phyloP scores from a whole-genome alignment of 768 basidiomycete genomes.

The Russula olivacea region DNA sequence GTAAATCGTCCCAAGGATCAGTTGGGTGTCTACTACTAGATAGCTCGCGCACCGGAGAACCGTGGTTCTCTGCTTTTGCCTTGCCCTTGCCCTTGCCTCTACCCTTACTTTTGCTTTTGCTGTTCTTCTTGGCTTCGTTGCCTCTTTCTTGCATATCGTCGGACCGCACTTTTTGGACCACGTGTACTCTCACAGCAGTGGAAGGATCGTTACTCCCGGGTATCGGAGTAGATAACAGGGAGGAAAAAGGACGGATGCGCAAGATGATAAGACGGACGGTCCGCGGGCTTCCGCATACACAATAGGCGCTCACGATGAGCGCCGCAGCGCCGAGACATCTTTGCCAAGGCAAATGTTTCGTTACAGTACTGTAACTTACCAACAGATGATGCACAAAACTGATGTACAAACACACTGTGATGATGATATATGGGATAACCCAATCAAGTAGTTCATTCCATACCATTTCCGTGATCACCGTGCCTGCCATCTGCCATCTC shows the following conservation, averaged over 20 bases:
- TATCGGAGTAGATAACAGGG: neutral
- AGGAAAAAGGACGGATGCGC: neutral
- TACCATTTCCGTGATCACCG: no score
- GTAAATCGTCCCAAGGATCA: constrained; percentile 2
- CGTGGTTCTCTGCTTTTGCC: constrained; percentile 1
- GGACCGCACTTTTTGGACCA: neutral
- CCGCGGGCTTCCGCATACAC: no score
- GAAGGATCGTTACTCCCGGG: neutral
- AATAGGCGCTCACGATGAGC: no score
- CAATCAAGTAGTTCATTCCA: no score
- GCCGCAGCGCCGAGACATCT: no score
- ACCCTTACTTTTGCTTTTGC: neutral
- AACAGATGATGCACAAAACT: no score
- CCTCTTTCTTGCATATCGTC: neutral
- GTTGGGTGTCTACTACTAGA: neutral
- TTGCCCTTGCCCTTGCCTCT: neutral
- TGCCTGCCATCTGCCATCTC: neutral
- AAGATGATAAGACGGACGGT: no score
- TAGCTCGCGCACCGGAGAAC: neutral
- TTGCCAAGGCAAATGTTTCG: no score
- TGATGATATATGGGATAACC: no score
- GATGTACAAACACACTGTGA: no score
- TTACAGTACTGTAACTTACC: no score
- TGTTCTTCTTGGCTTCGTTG: no score
- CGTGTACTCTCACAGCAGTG: neutral